Base-by-base conservation (phyloP, 108 stramenopile species). In the Cyclotella cryptica region DNA sequence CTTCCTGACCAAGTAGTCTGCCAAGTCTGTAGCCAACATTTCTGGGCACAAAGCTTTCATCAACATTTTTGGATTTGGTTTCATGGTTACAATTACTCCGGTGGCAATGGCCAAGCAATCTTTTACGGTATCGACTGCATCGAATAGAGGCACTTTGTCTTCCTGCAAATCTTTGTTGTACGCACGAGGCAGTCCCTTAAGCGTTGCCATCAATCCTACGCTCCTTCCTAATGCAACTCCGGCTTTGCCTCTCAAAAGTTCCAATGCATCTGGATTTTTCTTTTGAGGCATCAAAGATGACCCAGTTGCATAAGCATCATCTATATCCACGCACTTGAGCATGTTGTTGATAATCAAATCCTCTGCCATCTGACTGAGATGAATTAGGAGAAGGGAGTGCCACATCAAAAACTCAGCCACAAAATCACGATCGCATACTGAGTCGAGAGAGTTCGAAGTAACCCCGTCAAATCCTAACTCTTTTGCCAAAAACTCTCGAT, bases 91-190 rank as follows among this genome's bases (percentile, higher is more conserved):
- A 66, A 99, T 88, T 15, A 99, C 98, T 26, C 98, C 98, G 14
- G 96, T 97, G 35, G 96, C 91, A 83, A 99, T 98, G 26, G 93
- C 96, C 51, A 99, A 79, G 74, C 96, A 96, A 86, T 97, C 98
- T 82, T 92, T 90, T 51, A 98, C 92, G 18, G 96, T 98, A 61
- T 96, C 93, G 13, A 98, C 95, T 2, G 95, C 88, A 72, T 96
- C 95, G 80, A 99, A 99, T 55, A 99, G 88, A 27, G 96, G 92
- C 44, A 98, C 93, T 87, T 99, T 99, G 75, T 99, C 99, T 87
- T 99, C 99, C 85, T 99, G 99, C 54, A 99, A 88, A 83, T 99
- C 99, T 86, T 99, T 99, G 87, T 99, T 99, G 96, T 99, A 99
- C 19, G 99, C 97, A 30, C 97, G 89, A 11, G 98, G 99, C 61